Base-by-base conservation (phyloP, 78 protist species). In the Isochrysis galbana region DNA sequence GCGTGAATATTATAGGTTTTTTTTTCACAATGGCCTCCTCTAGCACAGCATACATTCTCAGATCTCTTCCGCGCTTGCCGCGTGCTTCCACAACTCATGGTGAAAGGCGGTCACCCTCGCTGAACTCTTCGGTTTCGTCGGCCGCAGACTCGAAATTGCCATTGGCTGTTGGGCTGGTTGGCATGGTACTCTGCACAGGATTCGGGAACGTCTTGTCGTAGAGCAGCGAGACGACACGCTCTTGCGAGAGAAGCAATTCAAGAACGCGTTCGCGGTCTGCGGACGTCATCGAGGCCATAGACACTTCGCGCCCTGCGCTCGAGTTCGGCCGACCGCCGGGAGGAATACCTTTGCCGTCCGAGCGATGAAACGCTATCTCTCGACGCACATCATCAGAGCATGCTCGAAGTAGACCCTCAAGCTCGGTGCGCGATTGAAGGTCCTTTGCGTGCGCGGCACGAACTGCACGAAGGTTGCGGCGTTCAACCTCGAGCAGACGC, bases 201-300 rank as follows among this genome's bases (percentile, higher is more conserved):
- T n/a, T n/a, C 41, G 89, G 89, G 89, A 84, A 84, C 29, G 89
- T 19, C 70, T 23, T 7, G 45, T 46, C 89, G 89, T 84, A 84
- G 26, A 84, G 69, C 69, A 84, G 69, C 22, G 36, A 0, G 69
- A 84, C 69, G 45, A 84, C 89, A 3, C 89, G 89, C 70, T 84
- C 89, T 42, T 84, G 86, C 88, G 88, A 82, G 41, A 84, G 89
- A 5, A 84, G 89, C 70, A 84, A 42, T 69, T 84, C 89, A 11
- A 84, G 26, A 22, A 84, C 89, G 11, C 69, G 36, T 46, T 84
- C 61, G 38, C 89, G 61, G 7, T 84, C 89, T 0, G 46, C 46
- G 29, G 46, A 32, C n/a, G 47, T 21, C 39, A 72, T 32, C 44
- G 44, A 3, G 41, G 36, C 41, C 36, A 61, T 32, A 7, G 74